Base-by-base conservation (phyloP, 2,329 filamentous ascomycete species). In the Aspergillus sp. region DNA sequence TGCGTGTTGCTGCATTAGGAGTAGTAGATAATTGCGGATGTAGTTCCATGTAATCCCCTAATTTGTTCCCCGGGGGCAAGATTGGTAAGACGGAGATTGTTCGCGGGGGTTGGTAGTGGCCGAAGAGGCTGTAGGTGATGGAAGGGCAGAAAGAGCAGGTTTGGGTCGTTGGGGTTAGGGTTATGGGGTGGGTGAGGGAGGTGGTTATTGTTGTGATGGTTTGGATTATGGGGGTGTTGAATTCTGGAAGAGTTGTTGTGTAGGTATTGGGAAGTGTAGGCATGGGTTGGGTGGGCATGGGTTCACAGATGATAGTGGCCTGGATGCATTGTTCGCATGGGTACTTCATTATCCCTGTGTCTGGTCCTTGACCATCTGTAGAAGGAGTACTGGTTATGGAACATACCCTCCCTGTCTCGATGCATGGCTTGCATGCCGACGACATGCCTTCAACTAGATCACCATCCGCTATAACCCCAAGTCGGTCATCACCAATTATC, bases 121-220 rank as follows among this genome's bases (percentile, higher is more conserved):
- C 80, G 0, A 77, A 57, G 8, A 82, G 70, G 1, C 76, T 74
- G 49, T 80, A 81, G 0, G 67, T 55, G 12, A 76, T 72, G 13
- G 78, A 67, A 2, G 64, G 56, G 62, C 79, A 82, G 72, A 78
- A 81, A 60, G 78, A 65, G 63, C 80, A 82, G 1, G 71, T 66
- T 56, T 60, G 12, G 58, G 25, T 5, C 65, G 32, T 12, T 69
- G 63, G 5, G 69, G 63, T 60, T 74, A 65, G 79, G 12, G 57
- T 51, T 19, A 81, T 72, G 0, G 79, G 79, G 52, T 80, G 77
- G 15, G 73, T 69, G 61, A 79, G 74, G 10, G 67, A 72, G 2
- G 78, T 81, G 7, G 57, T 63, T 51, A 79, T 74, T 3, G 66
- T 72, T 7, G 65, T 70, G 0, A 28, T 15, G 68, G 28, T 30